Evolutionary conservation across 352 stramenopile genomes (phyloP).

Genomic region (Phytophthora pinifolia): DNA sequence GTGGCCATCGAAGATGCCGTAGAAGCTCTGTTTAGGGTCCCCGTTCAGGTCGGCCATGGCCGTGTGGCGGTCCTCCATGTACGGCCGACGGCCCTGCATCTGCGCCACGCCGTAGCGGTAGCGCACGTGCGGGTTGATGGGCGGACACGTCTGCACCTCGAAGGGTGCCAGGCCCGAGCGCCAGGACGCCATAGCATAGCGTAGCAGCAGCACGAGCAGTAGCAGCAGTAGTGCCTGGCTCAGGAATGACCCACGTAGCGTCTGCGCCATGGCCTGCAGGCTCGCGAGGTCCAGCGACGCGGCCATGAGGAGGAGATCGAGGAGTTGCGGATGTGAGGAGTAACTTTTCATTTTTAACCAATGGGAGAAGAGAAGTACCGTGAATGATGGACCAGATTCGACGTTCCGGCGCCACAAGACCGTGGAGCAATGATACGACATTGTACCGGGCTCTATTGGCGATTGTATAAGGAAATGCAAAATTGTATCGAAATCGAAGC

Average conservation of each 20-base stretch:
- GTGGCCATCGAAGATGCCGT: conserved; percentile 94
- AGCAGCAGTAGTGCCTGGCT: conserved; percentile 65
- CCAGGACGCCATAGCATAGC: conserved; percentile 64
- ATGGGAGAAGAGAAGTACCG: conserved; percentile 4
- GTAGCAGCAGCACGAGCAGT: conserved; percentile 52
- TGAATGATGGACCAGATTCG: conserved; percentile 6
- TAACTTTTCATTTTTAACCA: conserved; percentile 1
- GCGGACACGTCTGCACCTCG: conserved; percentile 72
- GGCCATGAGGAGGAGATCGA: conserved; percentile 35
- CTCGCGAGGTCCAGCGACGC: conserved; percentile 61
- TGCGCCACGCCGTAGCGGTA: conserved; percentile 84
- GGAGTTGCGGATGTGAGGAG: neutral
- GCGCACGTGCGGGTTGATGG: conserved; percentile 71
- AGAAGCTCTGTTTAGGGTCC: conserved; percentile 86
- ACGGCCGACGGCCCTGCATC: conserved; percentile 82
- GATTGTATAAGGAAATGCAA: too few species aligned
- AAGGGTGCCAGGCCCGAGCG: conserved; percentile 50
- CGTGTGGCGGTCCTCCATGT: conserved; percentile 92
- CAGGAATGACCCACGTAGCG: conserved; percentile 66
- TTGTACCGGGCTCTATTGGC: too few species aligned
- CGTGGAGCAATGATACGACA: too few species aligned
- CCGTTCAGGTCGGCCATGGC: conserved; percentile 78
- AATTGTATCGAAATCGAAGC: too few species aligned
- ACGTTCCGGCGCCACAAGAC: neutral
- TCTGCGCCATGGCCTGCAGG: conserved; percentile 59